Base-by-base conservation (phyloP, 2,329 filamentous ascomycete species). In the Apiospora phragmitis region DNA sequence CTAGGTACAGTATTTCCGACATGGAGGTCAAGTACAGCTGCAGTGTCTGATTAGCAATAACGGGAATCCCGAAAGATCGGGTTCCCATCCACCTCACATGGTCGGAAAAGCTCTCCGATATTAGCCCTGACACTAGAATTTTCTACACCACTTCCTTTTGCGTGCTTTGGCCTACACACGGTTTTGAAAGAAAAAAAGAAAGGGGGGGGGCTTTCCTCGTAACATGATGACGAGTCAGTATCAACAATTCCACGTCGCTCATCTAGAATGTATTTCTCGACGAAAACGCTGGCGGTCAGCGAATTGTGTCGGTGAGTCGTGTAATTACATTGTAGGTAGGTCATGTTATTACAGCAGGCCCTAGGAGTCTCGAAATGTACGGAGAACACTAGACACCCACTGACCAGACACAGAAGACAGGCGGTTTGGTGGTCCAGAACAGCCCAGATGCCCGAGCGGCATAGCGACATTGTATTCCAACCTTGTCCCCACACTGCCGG, bases 51-150 rank as follows among this genome's bases (percentile, higher is more conserved):
- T 59, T 59, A 59, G 51, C 51, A 59, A 59, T 59, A 59, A 59
- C 51, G 51, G 51, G 32, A 9, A 21, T 59, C 32, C 51, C 51
- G 51, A 59, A 35, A 32, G 51, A 29, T 59, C 51, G 51, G 51
- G 5, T 59, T 35, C 29, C 29, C 51, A 59, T 59, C 7, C 32
- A 18, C 29, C 51, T 59, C 51, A 21, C 26, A n/a, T n/a, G 8
- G 51, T 59, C 51, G 51, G 51, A 32, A 59, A 59, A 59, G 51
- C 51, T 21, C 51, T 59, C 51, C 51, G 51, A 59, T 59, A 32
- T 35, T 59, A 59, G 51, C 29, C 51, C 29, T 59, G 51, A 29
- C 51, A 35, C 51, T 59, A 59, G 51, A 59, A 59, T 59, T 59
- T 59, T 59, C 51, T 32, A 59, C 29, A 8, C 26, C 21, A 59